Evolutionary conservation across 352 stramenopile genomes (phyloP), one percentile per base, ranked within the genome.

Genomic region (Phytophthora pluvialis): DNA sequence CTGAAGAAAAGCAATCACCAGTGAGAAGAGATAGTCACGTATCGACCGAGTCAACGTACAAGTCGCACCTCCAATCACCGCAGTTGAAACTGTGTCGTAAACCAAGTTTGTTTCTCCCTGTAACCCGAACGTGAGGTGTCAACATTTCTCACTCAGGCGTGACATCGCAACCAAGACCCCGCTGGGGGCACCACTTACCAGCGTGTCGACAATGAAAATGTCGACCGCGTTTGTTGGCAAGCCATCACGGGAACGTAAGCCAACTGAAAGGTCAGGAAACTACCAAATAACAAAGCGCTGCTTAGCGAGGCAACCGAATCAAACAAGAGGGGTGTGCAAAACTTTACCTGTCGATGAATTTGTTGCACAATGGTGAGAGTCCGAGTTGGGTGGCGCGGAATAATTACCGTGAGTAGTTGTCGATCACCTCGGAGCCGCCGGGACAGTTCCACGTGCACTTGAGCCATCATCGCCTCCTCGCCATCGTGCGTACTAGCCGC

Each of bases 201-300:
- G 70, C 1, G 73, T 80, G 50, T 94, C 83, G 0, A 84, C 76
- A 58, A 93, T 81, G 49, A 90, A 91, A n/a, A 91, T 35, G 55
- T 78, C 60, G 0, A 68, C 70, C 2, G 47, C 26, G 3, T 58
- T 28, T 6, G 51, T 38, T 11, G 85, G 83, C 4, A 81, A 21
- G 12, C 42, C 5, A 39, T 81, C 54, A 25, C 55, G 58, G 0
- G 81, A 89, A 6, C 83, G 77, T 12, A 69, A 44, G 2, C 68
- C 64, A 26, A 90, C 54, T 18, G 52, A 46, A 7, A 89, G 38
- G 3, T 52, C 51, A 32, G 84, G 80, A 31, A 75, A 78, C 81
- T 91, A 12, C 33, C 39, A 60, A 61, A 33, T 12, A 48, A 13
- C 25, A 45, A 32, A 39, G 9, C 16, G 15, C 44, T 31, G 10